phyloP scores from a whole-genome alignment of 2,329 filamentous ascomycete species.

The Davidsoniella virescens region DNA sequence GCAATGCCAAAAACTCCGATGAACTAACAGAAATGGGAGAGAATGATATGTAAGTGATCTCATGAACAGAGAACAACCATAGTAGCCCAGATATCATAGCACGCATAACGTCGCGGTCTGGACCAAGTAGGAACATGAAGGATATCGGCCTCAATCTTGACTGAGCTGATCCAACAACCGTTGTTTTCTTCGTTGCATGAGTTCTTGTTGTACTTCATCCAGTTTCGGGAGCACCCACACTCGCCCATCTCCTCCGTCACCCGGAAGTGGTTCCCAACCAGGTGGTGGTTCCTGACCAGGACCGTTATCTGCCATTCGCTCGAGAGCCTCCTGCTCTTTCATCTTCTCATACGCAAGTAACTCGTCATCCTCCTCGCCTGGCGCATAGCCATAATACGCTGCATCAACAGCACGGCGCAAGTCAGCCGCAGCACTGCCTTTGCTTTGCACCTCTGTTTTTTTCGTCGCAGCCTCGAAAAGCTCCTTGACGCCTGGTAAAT shows the following conservation, averaged over 20 bases:
- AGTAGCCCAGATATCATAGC: conserved; percentile 2
- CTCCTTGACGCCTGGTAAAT: conserved; percentile 90
- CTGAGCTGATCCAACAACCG: conserved; percentile 69
- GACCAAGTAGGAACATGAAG: too few species aligned
- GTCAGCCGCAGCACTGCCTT: conserved; percentile 48
- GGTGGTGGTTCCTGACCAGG: conserved; percentile 21
- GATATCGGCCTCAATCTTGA: conserved; percentile 1
- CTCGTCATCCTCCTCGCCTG: conserved; percentile 76
- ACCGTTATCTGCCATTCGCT: conserved; percentile 40
- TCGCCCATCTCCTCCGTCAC: conserved; percentile 68
- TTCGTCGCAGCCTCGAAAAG: conserved; percentile 67
- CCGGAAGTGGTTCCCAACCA: conserved; percentile 74
- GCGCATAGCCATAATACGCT: conserved; percentile 86
- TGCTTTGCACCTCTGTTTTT: conserved; percentile 38
- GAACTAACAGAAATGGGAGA: background rate
- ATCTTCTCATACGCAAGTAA: conserved; percentile 64
- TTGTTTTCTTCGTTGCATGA: conserved; percentile 70
- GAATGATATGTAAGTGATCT: background rate
- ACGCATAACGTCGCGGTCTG: background rate
- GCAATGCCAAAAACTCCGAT: background rate
- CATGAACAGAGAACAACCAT: conserved; percentile 3
- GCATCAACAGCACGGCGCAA: conserved; percentile 63
- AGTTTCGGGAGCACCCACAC: conserved; percentile 71
- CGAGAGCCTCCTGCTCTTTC: conserved; percentile 69
- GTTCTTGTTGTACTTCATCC: conserved; percentile 86